Evolutionary conservation across 805 yeast species (phyloP).

Genomic region (Ogataea allantospora): DNA sequence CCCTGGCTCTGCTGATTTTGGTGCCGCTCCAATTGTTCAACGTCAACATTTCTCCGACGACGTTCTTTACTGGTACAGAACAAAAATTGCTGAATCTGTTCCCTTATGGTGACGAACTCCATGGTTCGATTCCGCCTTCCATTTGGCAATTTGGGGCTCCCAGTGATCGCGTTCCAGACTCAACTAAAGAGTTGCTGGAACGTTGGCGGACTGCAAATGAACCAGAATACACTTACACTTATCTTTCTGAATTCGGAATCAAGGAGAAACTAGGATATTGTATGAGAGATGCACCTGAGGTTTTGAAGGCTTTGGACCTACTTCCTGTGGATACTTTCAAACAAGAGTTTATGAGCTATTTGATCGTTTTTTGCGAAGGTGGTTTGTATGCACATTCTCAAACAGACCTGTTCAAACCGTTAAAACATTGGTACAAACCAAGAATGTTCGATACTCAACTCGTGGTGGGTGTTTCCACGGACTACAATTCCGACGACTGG

Average conservation of each 20-base stretch:
- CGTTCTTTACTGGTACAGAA: constrained; percentile 1
- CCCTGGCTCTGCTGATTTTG: not conserved
- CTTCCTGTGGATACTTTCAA: constrained; percentile 47
- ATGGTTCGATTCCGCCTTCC: not conserved
- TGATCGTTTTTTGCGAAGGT: constrained; percentile 47
- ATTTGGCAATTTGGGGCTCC: constrained; percentile 18
- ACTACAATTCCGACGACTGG: constrained; percentile 24
- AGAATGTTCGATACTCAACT: constrained; percentile 10
- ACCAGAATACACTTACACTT: constrained; percentile 8
- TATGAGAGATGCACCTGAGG: constrained; percentile 40
- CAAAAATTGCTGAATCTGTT: not conserved
- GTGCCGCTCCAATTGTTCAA: not conserved
- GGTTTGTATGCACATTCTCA: constrained; percentile 58
- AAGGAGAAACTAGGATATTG: not conserved
- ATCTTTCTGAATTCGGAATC: constrained; percentile 7
- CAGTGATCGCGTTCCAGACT: constrained; percentile 6
- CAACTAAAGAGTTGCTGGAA: constrained; percentile 2
- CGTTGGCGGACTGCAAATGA: constrained; percentile 18
- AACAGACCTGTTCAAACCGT: constrained; percentile 46
- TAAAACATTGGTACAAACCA: constrained; percentile 22
- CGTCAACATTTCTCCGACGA: not conserved
- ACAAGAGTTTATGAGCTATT: constrained; percentile 52
- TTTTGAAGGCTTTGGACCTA: constrained; percentile 42
- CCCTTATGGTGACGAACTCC: not conserved
- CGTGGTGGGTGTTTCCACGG: constrained; percentile 24